phyloP scores from a whole-genome alignment of 2,329 filamentous ascomycete species.

The Fusarium drepaniforme region DNA sequence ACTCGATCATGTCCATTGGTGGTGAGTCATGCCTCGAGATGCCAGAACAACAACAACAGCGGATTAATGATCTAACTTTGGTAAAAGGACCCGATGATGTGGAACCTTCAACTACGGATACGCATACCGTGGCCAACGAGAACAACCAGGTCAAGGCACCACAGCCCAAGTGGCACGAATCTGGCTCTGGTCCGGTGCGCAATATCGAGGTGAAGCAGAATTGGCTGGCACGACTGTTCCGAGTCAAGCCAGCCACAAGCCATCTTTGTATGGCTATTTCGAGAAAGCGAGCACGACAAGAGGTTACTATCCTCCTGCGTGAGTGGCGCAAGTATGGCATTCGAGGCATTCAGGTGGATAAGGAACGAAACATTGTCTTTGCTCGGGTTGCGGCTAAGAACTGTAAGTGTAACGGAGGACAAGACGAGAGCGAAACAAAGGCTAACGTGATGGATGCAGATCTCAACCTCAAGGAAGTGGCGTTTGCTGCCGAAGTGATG shows the following conservation, averaged over 20 bases:
- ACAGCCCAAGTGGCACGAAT: constrained; percentile 49
- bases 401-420: constrained; percentile 66
- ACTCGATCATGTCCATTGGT: constrained; percentile 58
- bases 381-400: constrained; percentile 82
- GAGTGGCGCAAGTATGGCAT: constrained; percentile 90
- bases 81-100: constrained; percentile 27
- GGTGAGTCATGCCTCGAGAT: constrained; percentile 49
- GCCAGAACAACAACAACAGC: background rate
- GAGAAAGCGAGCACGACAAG: constrained; percentile 77
- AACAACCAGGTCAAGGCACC: constrained; percentile 18
- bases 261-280: constrained; percentile 82
- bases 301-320: constrained; percentile 79
- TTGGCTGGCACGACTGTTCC: constrained; percentile 90
- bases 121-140: constrained; percentile 36
- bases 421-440: background rate
- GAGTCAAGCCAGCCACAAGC: constrained; percentile 84
- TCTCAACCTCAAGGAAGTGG: constrained; percentile 86
- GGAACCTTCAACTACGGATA: constrained; percentile 20
- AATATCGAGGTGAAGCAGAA: constrained; percentile 79
- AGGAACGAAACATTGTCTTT: constrained; percentile 82
- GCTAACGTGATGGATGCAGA: constrained; percentile 61
- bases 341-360: constrained; percentile 82
- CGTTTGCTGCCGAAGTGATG: constrained; percentile 89
- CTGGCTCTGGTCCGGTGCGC: constrained; percentile 55
- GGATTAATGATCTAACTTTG: constrained; percentile 12